Evolutionary conservation across 805 yeast genomes (phyloP), one percentile per base, ranked within the genome.

Genomic region (Kodamaea fukazawae): DNA sequence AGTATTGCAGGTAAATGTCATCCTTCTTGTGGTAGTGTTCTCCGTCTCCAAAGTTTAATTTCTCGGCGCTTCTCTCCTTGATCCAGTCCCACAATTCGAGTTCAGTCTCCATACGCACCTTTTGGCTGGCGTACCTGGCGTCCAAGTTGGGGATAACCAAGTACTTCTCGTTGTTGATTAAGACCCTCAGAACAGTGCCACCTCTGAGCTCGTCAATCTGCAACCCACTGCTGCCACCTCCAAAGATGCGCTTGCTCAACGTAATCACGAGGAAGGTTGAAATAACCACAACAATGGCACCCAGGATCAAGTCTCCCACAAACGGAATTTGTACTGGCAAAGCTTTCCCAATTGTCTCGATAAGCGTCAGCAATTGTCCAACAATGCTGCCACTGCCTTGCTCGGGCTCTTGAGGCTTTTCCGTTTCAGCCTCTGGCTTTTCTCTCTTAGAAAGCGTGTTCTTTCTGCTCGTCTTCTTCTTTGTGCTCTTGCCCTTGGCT

Each of bases 51-150:
- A 43, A 23, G 5, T 46, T 37, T 25, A 46, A 39, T 30, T 48
- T 45, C 16, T 43, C 50, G 2, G 51, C 54, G 41, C 67, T 63
- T 34, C 71, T 43, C 3, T 57, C 57, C 22, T 64, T 62, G 38
- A 86, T 69, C 95, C 95, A 86, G 33, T 77, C 72, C 93, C 93
- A 86, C 32, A 86, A 54, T 16, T 73, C 71, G 12, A 72, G 67
- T 58, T 86, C 89, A 43, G 79, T 75, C 40, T 69, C 66, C 43
- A 65, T 50, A 13, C 60, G 50, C 45, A 62, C 42, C 44, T 63
- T 37, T 29, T 46, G 41, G 33, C 50, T 37, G 31, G 51, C 41
- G 28, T 65, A 57, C 22, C 59, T 55, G 8, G 71, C 54, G 12
- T 63, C 65, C 20, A 67, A 49, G 18, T 68, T 59, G n/a, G 76